phyloP scores from a whole-genome alignment of 768 basidiomycete species.

The Roridomyces roridus region DNA sequence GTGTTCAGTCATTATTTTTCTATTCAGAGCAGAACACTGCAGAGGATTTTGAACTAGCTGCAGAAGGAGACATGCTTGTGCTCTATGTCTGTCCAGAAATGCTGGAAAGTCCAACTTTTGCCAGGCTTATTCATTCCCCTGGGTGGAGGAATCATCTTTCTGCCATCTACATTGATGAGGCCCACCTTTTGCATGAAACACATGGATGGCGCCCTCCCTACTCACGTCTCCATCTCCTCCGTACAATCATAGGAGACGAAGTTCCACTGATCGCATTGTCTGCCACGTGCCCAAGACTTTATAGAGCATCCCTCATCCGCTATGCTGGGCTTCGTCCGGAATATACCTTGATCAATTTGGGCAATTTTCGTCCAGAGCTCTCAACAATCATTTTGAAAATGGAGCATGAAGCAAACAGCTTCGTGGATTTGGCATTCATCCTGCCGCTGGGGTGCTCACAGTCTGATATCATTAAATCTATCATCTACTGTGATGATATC shows the following conservation, averaged over 20 bases:
- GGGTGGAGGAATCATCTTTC: slow-evolving; percentile 24
- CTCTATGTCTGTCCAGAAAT: slow-evolving; percentile 31
- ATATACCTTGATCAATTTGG: slow-evolving; percentile 25
- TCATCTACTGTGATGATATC: slow-evolving; percentile 24
- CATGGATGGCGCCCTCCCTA: slow-evolving; percentile 23
- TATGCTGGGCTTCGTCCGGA: slow-evolving; percentile 14
- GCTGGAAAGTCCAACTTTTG: slow-evolving; percentile 30
- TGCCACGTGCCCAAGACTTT: slow-evolving; percentile 21
- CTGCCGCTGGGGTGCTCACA: slow-evolving; percentile 7
- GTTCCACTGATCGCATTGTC: slow-evolving; percentile 22
- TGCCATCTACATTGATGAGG: slow-evolving; percentile 30
- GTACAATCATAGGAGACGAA: slow-evolving; percentile 17
- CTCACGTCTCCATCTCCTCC: slow-evolving; percentile 11
- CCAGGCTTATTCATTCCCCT: slow-evolving; percentile 16
- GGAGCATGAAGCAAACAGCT: slow-evolving; percentile 17
- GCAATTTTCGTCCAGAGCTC: slow-evolving; percentile 27
- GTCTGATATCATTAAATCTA: slow-evolving; percentile 12
- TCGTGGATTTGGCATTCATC: slow-evolving; percentile 26
- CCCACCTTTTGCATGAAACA: slow-evolving; percentile 24
- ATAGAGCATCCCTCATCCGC: slow-evolving; percentile 18
- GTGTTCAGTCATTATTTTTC: slow-evolving; percentile 6
- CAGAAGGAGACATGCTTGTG: slow-evolving; percentile 15
- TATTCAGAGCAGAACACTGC: slow-evolving; percentile 17
- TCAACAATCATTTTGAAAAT: slow-evolving; percentile 21
- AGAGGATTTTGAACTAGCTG: slow-evolving; percentile 13